Evolutionary conservation across 2,329 filamentous ascomycete species (phyloP).

Genomic region (Erysiphe pulchra): DNA sequence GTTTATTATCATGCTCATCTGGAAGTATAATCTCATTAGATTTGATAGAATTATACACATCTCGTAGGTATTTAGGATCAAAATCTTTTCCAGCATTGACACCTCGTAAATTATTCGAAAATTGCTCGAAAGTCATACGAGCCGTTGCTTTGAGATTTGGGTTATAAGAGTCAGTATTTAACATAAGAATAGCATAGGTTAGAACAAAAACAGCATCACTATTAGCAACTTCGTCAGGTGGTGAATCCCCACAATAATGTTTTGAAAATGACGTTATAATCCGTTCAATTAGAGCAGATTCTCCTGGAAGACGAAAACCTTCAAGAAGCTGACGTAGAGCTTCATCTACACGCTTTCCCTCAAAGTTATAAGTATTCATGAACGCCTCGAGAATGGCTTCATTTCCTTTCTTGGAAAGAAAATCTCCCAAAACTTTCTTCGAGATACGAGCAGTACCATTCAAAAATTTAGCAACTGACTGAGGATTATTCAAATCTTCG

Average conservation of each 20-base stretch:
- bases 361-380: constrained; percentile 69
- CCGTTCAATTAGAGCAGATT: constrained; percentile 76
- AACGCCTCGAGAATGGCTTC: constrained; percentile 67
- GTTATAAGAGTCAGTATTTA: constrained; percentile 94
- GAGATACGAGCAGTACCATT: constrained; percentile 70
- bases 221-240: constrained; percentile 52
- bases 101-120: constrained; percentile 69
- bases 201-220: constrained; percentile 76
- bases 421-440: constrained; percentile 79
- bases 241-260: constrained; percentile 48
- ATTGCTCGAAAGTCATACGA: constrained; percentile 66
- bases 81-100: constrained; percentile 76
- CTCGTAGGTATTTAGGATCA: constrained; percentile 52
- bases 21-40: constrained; percentile 87
- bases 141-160: constrained; percentile 57
- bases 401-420: constrained; percentile 72
- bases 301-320: constrained; percentile 78
- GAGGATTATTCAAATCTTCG: constrained; percentile 42
- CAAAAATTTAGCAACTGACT: constrained; percentile 64
- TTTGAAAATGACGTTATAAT: constrained; percentile 74
- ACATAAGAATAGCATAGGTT: constrained; percentile 88
- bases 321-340: constrained; percentile 69
- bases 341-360: constrained; percentile 67
- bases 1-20: constrained; percentile 88
- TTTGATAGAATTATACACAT: constrained; percentile 78